Conservation (phyloP, 305 asterid genomes). For the Ilex paraguariensis region DNA sequence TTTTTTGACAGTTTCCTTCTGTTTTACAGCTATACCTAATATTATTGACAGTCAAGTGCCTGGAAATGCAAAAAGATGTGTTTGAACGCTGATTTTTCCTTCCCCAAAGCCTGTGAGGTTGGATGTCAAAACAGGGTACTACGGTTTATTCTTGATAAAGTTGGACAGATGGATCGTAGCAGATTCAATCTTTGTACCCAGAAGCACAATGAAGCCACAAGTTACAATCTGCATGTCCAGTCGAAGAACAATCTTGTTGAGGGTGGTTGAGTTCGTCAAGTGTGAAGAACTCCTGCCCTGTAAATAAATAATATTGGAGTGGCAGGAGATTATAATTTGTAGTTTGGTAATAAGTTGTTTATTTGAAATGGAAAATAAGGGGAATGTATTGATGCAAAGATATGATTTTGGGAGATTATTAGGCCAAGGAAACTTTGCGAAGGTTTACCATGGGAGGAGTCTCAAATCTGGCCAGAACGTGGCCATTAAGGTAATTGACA, state of each 20-base stretch:
- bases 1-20: background rate
- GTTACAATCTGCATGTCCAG: conserved; percentile 2
- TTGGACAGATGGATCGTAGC: conserved; percentile 1
- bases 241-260: conserved; percentile 22
- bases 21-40: background rate
- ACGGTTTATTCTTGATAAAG: conserved; percentile 10
- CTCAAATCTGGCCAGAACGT: conserved; percentile 43
- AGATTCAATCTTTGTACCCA: conserved; percentile 10
- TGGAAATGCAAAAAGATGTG: conserved; percentile 42
- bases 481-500: conserved; percentile 60
- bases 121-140: conserved; percentile 14
- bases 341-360: conserved; percentile 9
- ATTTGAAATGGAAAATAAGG: conserved; percentile 32
- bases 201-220: conserved; percentile 19
- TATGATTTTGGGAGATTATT: conserved; percentile 63
- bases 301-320: background rate
- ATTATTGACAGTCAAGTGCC: conserved; percentile 13
- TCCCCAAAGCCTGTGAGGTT: conserved; percentile 11
- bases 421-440: conserved; percentile 70
- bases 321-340: too few species aligned
- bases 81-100: conserved; percentile 15
- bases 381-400: conserved; percentile 49
- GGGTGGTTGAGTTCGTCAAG: conserved; percentile 13
- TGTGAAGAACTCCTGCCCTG: conserved; percentile 10
- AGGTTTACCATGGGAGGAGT: conserved; percentile 60